These are phyloP conservation scores for Clitopilus passeckerianus DNA, from an alignment of 768 basidiomycete genomes.

Conservation along the genomic window DNA sequence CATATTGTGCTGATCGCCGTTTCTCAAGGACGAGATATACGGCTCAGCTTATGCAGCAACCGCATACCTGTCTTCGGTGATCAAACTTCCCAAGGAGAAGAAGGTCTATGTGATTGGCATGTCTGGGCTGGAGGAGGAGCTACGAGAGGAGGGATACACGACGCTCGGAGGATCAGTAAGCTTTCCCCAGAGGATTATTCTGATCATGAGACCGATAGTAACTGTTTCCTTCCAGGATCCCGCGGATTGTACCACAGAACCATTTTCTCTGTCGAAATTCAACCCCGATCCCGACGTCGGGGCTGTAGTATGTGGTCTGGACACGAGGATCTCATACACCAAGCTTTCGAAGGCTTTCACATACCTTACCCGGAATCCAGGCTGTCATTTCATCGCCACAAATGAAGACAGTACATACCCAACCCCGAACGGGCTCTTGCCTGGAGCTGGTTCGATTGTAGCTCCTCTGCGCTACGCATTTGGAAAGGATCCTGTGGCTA, in stretches of 20 bases:
- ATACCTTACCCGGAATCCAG: constrained; percentile 78
- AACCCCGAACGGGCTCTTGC: constrained; percentile 61
- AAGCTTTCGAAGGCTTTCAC: constrained; percentile 92
- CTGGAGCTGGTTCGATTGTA: constrained; percentile 81
- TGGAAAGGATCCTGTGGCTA: constrained; percentile 65
- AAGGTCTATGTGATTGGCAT: constrained; percentile 96
- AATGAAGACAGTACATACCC: constrained; percentile 95
- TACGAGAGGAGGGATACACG: constrained; percentile 79
- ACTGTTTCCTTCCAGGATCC: constrained; percentile 55
- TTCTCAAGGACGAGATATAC: constrained; percentile 85
- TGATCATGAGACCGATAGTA: not conserved
- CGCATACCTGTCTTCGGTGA: constrained; percentile 79
- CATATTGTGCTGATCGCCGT: constrained; percentile 1
- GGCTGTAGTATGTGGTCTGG: constrained; percentile 95
- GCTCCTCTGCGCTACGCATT: constrained; percentile 76
- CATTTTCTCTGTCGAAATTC: constrained; percentile 68
- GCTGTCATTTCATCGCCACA: constrained; percentile 82
- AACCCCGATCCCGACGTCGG: constrained; percentile 72
- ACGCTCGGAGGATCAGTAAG: constrained; percentile 84
- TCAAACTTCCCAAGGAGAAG: constrained; percentile 86
- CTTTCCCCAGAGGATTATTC: not conserved
- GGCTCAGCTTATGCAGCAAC: constrained; percentile 82
- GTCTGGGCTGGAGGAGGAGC: constrained; percentile 88
- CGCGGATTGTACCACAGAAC: constrained; percentile 68
- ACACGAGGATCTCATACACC: constrained; percentile 84